Conservation (phyloP, 768 basidiomycete genomes). For the Naganishia onofrii region DNA sequence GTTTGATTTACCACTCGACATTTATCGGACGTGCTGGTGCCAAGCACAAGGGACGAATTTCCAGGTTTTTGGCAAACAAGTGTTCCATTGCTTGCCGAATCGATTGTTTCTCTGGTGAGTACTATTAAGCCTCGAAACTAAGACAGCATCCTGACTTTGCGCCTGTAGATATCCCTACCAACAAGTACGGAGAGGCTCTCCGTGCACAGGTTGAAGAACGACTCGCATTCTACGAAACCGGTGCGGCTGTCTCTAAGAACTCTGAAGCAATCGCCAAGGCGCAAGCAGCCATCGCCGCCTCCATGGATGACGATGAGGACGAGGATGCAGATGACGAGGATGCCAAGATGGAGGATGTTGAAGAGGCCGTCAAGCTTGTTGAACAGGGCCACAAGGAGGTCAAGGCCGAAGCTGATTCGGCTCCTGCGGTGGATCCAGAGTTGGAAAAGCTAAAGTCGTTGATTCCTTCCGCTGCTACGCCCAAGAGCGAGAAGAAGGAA, state of each 20-base stretch:
- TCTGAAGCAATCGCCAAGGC: constrained; percentile 87
- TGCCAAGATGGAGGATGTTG: constrained; percentile 57
- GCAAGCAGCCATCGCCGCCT: constrained; percentile 62
- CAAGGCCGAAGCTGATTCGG: constrained; percentile 20
- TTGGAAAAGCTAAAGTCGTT: constrained; percentile 43
- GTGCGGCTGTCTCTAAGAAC: constrained; percentile 80
- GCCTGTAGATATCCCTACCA: constrained; percentile 60
- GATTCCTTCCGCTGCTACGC: constrained; percentile 27
- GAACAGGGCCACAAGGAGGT: constrained; percentile 43
- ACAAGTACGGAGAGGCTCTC: constrained; percentile 93
- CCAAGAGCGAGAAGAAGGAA: constrained; percentile 38
- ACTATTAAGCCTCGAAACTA: too few relatives aligned
- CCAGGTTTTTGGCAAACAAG: constrained; percentile 98
- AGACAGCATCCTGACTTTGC: too few relatives aligned
- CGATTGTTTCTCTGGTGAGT: constrained; percentile 67
- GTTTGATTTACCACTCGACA: constrained; percentile 88
- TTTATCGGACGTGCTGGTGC: constrained; percentile 93
- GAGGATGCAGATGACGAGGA: constrained; percentile 66
- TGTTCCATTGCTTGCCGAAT: constrained; percentile 95
- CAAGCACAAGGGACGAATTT: constrained; percentile 95
- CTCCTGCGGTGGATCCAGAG: constrained; percentile 43
- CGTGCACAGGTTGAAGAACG: constrained; percentile 93
- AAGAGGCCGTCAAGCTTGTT: constrained; percentile 48
- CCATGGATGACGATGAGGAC: constrained; percentile 53
- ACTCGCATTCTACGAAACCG: constrained; percentile 87